Base-by-base conservation (phyloP, 2,329 filamentous ascomycete species). In the Paecilomyces dactylethromorphus region DNA sequence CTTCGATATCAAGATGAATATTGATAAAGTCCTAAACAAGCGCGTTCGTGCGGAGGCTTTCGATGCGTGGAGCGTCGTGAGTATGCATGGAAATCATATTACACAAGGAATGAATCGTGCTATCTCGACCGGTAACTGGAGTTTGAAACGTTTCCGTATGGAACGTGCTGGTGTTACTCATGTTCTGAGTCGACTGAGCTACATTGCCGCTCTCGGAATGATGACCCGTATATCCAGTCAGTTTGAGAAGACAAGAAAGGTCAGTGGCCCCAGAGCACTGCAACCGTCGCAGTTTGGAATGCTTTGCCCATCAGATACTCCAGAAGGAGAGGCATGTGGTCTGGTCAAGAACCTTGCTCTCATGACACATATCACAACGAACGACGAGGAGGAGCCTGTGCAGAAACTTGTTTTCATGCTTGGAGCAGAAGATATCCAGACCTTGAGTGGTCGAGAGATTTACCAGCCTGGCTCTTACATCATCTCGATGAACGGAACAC, bases 341-440 rank as follows among this genome's bases (percentile, higher is more conserved):
- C 78, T 99, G 59, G 92, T 99, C 66, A 99, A 99, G 81, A 99
- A 99, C 70, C 77, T 99, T 79, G 94, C 94, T 8, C 81, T 99
- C 59, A 99, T 99, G 94, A 99, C 95, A 56, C 95, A 99, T 70
- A 97, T 99, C 66, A 99, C 94, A 0, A 99, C 94, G 1, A 91
- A 96, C 63, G 91, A 96, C 58, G 92, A 97, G 58, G 94, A 97
- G 71, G 91, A 87, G 18, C 92, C 94, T 0, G 90, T 99, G 15
- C 88, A 87, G 67, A 88, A 91, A 68, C 86, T 95, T 72, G 87
- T 97, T 1, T 94, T 92, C 70, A 87, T 90, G 58, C 82, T 97
- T 26, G 92, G 96, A 52, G 88, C 91, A 2, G 90, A 90, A 75
- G 86, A 93, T 58, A 89, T 96, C 33, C 87, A 89, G 63, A 86